A percentile compares a stretch with the other conserved stretches of the same genome.
Evolutionary conservation across 805 yeast genomes (phyloP).

Genomic region (Saccharomycopsis lassenensis): DNA sequence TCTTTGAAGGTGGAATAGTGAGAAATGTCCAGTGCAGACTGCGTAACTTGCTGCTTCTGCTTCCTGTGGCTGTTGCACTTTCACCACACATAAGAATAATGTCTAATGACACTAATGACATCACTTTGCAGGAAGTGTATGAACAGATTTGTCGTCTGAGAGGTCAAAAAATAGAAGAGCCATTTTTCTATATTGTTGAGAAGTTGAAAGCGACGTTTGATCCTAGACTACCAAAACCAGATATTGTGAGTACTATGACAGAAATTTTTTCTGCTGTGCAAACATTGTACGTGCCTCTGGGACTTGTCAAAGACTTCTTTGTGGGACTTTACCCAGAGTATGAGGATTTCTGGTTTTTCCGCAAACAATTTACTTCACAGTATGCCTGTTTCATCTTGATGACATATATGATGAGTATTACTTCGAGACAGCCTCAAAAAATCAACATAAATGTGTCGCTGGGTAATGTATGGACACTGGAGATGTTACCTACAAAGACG

Average conservation of each 20-base stretch:
- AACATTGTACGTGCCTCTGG: slow-evolving; percentile 73
- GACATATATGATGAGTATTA: slow-evolving; percentile 90
- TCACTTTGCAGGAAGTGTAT: slow-evolving; percentile 72
- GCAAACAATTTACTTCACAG: slow-evolving; percentile 89
- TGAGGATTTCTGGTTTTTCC: slow-evolving; percentile 95
- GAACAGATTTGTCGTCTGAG: slow-evolving; percentile 73
- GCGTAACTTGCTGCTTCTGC: slow-evolving; percentile 71
- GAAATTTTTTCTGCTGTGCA: slow-evolving; percentile 90
- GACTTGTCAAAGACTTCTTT: slow-evolving; percentile 73
- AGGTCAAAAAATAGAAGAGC: slow-evolving; percentile 76
- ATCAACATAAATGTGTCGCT: slow-evolving; percentile 70
- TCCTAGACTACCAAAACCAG: slow-evolving; percentile 89
- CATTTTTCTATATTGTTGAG: slow-evolving; percentile 74
- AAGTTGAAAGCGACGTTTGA: slow-evolving; percentile 89
- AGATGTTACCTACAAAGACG: slow-evolving; percentile 87
- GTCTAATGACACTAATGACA: slow-evolving; percentile 67
- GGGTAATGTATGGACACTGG: slow-evolving; percentile 89
- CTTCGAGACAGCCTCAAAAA: slow-evolving; percentile 88
- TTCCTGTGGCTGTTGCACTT: slow-evolving; percentile 87
- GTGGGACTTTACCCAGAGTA: slow-evolving; percentile 57
- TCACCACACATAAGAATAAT: slow-evolving; percentile 90
- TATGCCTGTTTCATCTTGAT: slow-evolving; percentile 88
- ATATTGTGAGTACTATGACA: slow-evolving; percentile 73
- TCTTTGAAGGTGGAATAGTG: slow-evolving; percentile 70
- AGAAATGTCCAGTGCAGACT: slow-evolving; percentile 82